Percentiles rank a stretch among this genome's conserved stretches.
phyloP scores from a whole-genome alignment of 208 protist genomes.

The Acanthamoeba polyphaga region DNA sequence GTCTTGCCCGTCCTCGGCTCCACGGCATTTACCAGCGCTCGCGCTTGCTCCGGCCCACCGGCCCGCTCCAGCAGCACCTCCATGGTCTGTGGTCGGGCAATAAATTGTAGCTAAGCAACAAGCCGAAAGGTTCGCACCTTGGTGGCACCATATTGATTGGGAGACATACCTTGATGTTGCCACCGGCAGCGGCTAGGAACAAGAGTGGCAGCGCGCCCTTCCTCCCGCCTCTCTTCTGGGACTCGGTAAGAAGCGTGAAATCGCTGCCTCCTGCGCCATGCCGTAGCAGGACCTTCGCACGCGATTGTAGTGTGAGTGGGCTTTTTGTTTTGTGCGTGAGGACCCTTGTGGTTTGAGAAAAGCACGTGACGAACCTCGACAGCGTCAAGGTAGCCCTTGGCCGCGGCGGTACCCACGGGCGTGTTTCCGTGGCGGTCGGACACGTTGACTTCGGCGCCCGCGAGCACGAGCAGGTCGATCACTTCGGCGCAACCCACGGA shows the following conservation, averaged over 20 bases:
- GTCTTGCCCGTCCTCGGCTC: background rate
- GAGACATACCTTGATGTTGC: background rate
- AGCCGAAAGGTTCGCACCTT: too few relatives aligned
- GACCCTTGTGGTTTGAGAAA: too few relatives aligned
- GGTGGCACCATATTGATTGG: too few relatives aligned
- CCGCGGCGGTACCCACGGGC: background rate
- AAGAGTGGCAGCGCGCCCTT: background rate
- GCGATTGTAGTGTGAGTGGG: too few relatives aligned
- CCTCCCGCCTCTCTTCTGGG: background rate
- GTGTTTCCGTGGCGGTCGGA: background rate
- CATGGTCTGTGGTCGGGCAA: background rate
- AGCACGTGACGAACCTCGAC: background rate
- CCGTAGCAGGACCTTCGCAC: background rate
- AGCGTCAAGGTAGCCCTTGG: background rate
- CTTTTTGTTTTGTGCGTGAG: too few relatives aligned
- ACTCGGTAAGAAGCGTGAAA: background rate
- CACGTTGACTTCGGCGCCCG: conserved; percentile 7
- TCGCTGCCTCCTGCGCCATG: background rate
- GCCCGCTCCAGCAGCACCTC: background rate
- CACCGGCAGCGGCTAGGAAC: background rate
- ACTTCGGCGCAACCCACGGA: background rate
- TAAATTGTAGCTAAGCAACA: background rate
- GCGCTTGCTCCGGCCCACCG: background rate
- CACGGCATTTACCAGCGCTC: background rate
- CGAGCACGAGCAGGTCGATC: background rate